Conservation (phyloP, 345 rosid genomes). For the Hibiscus tridactylites region DNA sequence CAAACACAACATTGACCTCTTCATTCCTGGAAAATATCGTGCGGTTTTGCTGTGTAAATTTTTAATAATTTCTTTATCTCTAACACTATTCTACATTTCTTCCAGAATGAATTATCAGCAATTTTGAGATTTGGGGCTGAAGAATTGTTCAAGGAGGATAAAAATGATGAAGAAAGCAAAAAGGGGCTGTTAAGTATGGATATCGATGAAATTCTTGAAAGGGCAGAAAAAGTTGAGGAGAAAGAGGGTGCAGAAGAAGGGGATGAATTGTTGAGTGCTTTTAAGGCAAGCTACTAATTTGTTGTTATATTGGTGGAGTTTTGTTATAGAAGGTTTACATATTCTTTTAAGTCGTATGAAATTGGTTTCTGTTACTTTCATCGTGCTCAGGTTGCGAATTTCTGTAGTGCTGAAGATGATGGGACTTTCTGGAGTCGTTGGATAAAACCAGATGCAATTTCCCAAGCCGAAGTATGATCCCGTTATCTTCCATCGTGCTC, state of each 20-base stretch:
- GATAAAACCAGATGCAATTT: conserved; percentile 94
- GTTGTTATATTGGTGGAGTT: not conserved
- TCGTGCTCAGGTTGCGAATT: conserved; percentile 72
- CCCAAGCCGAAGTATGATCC: conserved; percentile 71
- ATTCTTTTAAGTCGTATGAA: not conserved
- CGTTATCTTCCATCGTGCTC: conserved; percentile 6
- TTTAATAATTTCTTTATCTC: not conserved
- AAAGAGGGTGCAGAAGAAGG: conserved; percentile 57
- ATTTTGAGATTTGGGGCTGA: conserved; percentile 98
- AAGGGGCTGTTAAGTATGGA: conserved; percentile 83
- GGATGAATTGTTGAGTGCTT: conserved; percentile 81
- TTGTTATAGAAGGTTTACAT: not conserved
- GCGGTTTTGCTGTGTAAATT: not conserved
- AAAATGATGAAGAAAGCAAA: conserved; percentile 94
- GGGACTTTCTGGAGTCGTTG: conserved; percentile 99
- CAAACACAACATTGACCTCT: not conserved
- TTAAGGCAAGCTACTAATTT: conserved; percentile 55
- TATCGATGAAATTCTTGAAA: conserved; percentile 94
- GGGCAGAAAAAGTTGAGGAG: conserved; percentile 99
- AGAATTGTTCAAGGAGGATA: conserved; percentile 95
- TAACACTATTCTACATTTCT: conserved; percentile 18
- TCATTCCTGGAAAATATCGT: not conserved
- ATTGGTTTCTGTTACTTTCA: conserved; percentile 11
- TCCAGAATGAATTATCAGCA: conserved; percentile 87
- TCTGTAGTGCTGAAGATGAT: conserved; percentile 64